phyloP scores from a whole-genome alignment of 495 filamentous ascomycete genomes.

The Lepraria neglecta region DNA sequence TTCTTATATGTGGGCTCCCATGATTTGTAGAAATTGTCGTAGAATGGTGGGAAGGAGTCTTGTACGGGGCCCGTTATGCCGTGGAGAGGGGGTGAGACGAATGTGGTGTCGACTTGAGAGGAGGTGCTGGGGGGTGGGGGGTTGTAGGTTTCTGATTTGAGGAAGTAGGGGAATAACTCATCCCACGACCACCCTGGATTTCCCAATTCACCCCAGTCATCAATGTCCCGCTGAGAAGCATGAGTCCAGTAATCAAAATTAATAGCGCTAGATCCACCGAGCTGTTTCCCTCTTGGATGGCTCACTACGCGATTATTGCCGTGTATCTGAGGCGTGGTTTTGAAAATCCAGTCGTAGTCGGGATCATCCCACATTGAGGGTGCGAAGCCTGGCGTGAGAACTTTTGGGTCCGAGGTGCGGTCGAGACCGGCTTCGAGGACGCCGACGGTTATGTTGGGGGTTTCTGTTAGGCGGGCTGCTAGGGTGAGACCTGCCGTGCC shows the following conservation, averaged over 20 bases:
- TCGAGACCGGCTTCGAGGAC: slow-evolving; percentile 50
- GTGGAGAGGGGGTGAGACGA: slow-evolving; percentile 20
- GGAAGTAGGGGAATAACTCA: slow-evolving; percentile 41
- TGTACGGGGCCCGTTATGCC: slow-evolving; percentile 27
- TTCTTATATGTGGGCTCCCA: slow-evolving; percentile 28
- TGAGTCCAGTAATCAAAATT: slow-evolving; percentile 48
- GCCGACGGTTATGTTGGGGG: slow-evolving; percentile 41
- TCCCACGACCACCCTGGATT: slow-evolving; percentile 51
- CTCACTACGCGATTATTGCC: slow-evolving; percentile 19
- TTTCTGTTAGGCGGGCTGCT: slow-evolving; percentile 44
- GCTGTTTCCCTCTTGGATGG: slow-evolving; percentile 30
- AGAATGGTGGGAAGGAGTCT: slow-evolving; percentile 28
- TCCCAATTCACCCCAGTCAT: slow-evolving; percentile 48
- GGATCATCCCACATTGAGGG: slow-evolving; percentile 38
- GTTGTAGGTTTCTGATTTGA: slow-evolving; percentile 23
- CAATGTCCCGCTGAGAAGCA: slow-evolving; percentile 40
- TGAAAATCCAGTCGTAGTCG: slow-evolving; percentile 48
- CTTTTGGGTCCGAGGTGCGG: slow-evolving; percentile 34
- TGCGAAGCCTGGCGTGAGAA: slow-evolving; percentile 41
- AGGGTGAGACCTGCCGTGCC: slow-evolving; percentile 37
- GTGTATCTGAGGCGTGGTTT: slow-evolving; percentile 42
- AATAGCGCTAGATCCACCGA: slow-evolving; percentile 52
- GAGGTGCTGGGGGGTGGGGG: slow-evolving; percentile 14
- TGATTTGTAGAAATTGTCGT: slow-evolving; percentile 25
- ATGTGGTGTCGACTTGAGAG: slow-evolving; percentile 21